Conservation (phyloP, 352 stramenopile genomes). For the Phytophthora quininea region DNA sequence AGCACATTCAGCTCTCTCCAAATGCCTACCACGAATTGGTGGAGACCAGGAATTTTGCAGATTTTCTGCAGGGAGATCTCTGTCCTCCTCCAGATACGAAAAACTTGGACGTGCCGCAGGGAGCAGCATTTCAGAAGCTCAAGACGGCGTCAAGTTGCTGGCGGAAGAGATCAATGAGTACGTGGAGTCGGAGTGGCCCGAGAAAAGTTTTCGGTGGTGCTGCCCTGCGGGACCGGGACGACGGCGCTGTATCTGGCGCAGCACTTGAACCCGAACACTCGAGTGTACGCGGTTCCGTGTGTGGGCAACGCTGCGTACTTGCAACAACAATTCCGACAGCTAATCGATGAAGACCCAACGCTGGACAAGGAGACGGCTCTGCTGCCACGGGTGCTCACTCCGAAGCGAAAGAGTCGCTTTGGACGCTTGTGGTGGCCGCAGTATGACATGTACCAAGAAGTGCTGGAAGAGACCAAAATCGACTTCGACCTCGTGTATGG, state of each 20-base stretch:
- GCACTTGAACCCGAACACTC: constrained; percentile 49
- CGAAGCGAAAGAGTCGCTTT: constrained; percentile 67
- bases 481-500: constrained; percentile 84
- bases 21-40: constrained; percentile 57
- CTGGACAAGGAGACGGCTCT: constrained; percentile 6
- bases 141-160: constrained; percentile 60
- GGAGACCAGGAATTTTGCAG: constrained; percentile 43
- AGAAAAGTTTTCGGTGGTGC: constrained; percentile 60
- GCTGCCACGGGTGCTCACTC: constrained; percentile 51
- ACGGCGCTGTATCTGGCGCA: constrained; percentile 83
- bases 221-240: constrained; percentile 80
- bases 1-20: constrained; percentile 51
- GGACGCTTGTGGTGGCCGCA: constrained; percentile 64
- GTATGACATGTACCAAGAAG: constrained; percentile 62
- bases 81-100: constrained; percentile 13
- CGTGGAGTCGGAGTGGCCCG: constrained; percentile 20
- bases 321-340: constrained; percentile 50
- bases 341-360: constrained; percentile 38
- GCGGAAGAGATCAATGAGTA: constrained; percentile 80
- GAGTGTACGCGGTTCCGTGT: constrained; percentile 73
- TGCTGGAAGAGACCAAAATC: constrained; percentile 61
- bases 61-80: constrained; percentile 15
- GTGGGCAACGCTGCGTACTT: constrained; percentile 72
- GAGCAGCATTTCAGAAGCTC: constrained; percentile 69
- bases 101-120: constrained; percentile 66